Evolutionary conservation across 2,329 filamentous ascomycete species (phyloP), one percentile per base, ranked within the genome.

Genomic region (Orbilia quercus): DNA sequence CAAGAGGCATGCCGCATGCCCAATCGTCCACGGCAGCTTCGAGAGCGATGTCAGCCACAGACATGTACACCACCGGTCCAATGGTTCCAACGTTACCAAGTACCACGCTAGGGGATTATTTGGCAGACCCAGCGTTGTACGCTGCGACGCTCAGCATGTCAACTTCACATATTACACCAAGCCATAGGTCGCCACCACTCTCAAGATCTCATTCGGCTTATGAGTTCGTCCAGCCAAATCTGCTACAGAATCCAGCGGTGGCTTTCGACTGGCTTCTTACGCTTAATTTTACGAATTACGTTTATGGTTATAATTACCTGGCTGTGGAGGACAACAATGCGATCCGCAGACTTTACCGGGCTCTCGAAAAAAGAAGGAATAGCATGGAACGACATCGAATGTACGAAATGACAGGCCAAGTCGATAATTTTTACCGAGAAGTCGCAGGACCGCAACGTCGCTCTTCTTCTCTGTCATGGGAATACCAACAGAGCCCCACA

Each of bases 91-190:
- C 22, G 16, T 48, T 72, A 54, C 67, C 67, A 53, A 72, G 67
- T 47, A 72, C 67, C 45, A 55, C 67, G 36, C 44, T 72, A n/a
- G 59, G 59, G 42, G 58, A 64, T 31, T 72, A 72, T 36, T 22
- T 72, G 22, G 31, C 58, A 22, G 67, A 72, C 42, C 66, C 58
- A 44, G 47, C 51, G 7, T 42, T 72, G 9, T 72, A 72, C 53
- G 67, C 67, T 65, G 67, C 67, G 53, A 72, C 59, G 16, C 44
- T 72, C 34, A 60, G 67, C 28, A 72, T 72, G 67, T 59, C 67
- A 20, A 50, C 67, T 44, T 65, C 67, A 25, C 67, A 72, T 45
- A 72, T 72, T 53, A 59, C 67, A 18, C 22, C 59, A 40, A 65
- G 40, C 12, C 66, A 71, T 48, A 28, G 36, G 28, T 64, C 59